Evolutionary conservation across 768 basidiomycete species (phyloP), one percentile per base, ranked within the genome.

Genomic region (Melanogaster broomeanus): DNA sequence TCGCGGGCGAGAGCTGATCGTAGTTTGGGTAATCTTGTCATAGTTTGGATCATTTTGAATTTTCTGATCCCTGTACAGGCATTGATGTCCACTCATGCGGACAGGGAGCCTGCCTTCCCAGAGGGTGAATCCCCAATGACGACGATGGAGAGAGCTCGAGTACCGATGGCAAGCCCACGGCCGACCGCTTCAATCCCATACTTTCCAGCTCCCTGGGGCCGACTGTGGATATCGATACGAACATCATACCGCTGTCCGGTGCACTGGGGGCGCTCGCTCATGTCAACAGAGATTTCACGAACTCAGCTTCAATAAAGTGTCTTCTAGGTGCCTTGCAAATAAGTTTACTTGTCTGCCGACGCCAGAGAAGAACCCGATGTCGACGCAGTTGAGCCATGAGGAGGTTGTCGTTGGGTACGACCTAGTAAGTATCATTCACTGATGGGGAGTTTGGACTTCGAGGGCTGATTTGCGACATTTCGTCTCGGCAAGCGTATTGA

Each of bases 331-430:
- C 72, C 16, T 64, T 90, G 13, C 90, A 2, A 61, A 62, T 30
- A 90, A 87, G 64, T 93, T 92, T 60, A 65, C 75, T 18, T 91
- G 91, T 3, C 76, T 96, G 37, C 88, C 90, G 27, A 88, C 83
- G 21, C 91, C 93, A 2, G 93, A 89, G 70, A 91, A 93, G 80
- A 93, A 95, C 61, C 93, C 93, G 8, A 93, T 93, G 93, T 89
- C 88, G 55, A 89, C 95, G 85, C 90, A 91, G 57, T 67, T 95
- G 60, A 92, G 88, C 59, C 88, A 93, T 59, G 92, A 94, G 62
- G 90, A 93, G 64, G 87, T 94, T 1, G 91, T 93, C 16, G 89
- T 94, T 25, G 91, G 91, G 0, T 15, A 91, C 89, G 3, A 93
- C 93, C 59, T 93, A 93, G 90, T 93, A 56, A 72, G 90, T 76